Conservation (phyloP, 176 grass and related monocot genomes). For the Aechmea fasciata region DNA sequence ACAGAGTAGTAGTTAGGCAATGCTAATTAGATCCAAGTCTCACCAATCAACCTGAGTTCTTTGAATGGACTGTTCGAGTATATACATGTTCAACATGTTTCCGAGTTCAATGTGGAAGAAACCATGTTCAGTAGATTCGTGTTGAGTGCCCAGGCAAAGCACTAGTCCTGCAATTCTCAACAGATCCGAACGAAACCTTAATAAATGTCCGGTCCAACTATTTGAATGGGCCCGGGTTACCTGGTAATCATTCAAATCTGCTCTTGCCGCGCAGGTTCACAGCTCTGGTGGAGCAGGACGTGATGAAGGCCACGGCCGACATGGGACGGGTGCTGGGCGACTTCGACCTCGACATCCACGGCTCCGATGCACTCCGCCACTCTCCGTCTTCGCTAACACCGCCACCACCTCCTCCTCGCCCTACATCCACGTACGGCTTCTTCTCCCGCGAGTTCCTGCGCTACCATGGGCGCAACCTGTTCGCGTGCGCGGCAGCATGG, state of each 20-base stretch:
- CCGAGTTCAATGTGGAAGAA: too few relatives aligned
- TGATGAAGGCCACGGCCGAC: constrained; percentile 55
- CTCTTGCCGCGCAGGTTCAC: constrained; percentile 36
- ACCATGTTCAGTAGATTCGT: too few relatives aligned
- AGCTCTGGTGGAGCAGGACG: constrained; percentile 47
- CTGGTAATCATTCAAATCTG: not conserved
- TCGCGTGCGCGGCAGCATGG: constrained; percentile 33
- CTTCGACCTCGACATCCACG: constrained; percentile 10
- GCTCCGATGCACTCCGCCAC: not conserved
- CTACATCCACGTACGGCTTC: not conserved
- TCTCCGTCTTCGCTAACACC: not conserved
- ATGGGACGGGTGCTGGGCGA: constrained; percentile 21
- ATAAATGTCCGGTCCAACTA: not conserved
- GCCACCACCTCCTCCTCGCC: not conserved
- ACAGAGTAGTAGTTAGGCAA: too few relatives aligned
- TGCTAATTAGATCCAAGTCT: too few relatives aligned
- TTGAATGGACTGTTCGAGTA: too few relatives aligned
- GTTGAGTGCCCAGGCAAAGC: too few relatives aligned
- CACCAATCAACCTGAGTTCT: too few relatives aligned
- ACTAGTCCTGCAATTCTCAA: too few relatives aligned
- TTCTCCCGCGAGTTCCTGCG: constrained; percentile 26
- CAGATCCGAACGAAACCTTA: too few relatives aligned
- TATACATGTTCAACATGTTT: too few relatives aligned
- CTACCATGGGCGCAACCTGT: constrained; percentile 25
- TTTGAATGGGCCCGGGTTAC: not conserved